Evolutionary conservation across 192 early-diverging fungal species (phyloP), one percentile per base, ranked within the genome.

Genomic region (Tieghemiomyces parasiticus): DNA sequence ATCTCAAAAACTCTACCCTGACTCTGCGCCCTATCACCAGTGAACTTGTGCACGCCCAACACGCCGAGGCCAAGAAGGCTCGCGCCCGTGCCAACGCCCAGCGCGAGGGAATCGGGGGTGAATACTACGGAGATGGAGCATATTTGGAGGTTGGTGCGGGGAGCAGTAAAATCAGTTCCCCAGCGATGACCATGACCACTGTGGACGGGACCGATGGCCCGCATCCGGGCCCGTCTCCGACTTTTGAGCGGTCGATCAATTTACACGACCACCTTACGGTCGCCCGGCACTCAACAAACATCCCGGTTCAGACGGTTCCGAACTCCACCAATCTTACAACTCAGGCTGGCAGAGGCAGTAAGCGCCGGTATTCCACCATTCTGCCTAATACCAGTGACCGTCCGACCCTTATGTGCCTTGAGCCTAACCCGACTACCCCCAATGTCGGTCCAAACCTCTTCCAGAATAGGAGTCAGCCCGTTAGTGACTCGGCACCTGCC

Each of bases 21-120:
- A 52, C 29, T 29, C 50, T 52, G 24, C 50, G 50, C 4, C 50
- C 50, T 12, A 52, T 52, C 29, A 52, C 50, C 50, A 52, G 50
- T 14, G 50, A 52, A 2, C 14, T 52, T 20, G 50, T 52, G 4
- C 26, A 25, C 14, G 3, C 30, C 2, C 14, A 29, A 20, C 26
- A 12, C 14, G 24, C 14, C 2, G 50, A 52, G 4, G 50, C 24
- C 50, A 52, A 52, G 30, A 20, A 28, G 14, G 22, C 2, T 28
- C 50, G 50, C 30, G 29, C 50, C 50, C 24, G 25, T 16, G 24
- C n/a, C 24, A 2, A 12, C 13, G 50, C 14, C 14, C 14, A 31
- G 14, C n/a, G 1, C 25, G 50, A 52, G 4, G 25, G 29, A 3
- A 28, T 14, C 4, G 50, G 20, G 10, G 10, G 44, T 20, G 12